Percentiles rank a stretch among this genome's conserved stretches.
phyloP scores from a whole-genome alignment of 2,329 filamentous ascomycete genomes.

The Fusarium cyanostomum region DNA sequence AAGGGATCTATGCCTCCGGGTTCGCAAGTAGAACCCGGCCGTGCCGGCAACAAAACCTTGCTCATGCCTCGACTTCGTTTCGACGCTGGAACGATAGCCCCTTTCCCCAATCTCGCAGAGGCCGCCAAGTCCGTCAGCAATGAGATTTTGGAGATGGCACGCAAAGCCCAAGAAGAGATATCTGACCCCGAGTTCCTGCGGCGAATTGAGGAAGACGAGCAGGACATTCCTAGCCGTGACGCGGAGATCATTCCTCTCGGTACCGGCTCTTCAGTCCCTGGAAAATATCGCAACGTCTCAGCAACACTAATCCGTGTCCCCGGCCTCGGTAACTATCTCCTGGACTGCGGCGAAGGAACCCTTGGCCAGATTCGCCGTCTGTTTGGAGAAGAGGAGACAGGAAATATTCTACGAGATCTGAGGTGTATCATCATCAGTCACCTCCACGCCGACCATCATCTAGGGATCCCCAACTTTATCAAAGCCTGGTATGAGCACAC shows the following conservation, averaged over 20 bases:
- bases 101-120: constrained; percentile 57
- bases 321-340: constrained; percentile 84
- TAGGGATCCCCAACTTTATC: constrained; percentile 84
- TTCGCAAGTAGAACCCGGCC: constrained; percentile 51
- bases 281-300: constrained; percentile 95
- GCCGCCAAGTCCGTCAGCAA: constrained; percentile 53
- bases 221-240: constrained; percentile 77
- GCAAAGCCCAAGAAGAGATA: constrained; percentile 55
- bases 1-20: constrained; percentile 36
- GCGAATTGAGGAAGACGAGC: constrained; percentile 61
- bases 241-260: constrained; percentile 87
- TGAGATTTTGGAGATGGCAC: constrained; percentile 63
- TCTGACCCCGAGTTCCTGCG: constrained; percentile 57
- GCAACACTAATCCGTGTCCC: constrained; percentile 86
- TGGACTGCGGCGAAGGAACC: constrained; percentile 94
- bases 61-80: constrained; percentile 59
- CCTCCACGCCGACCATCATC: constrained; percentile 94
- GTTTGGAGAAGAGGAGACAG: constrained; percentile 71
- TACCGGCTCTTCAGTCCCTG: constrained; percentile 89
- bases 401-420: constrained; percentile 78
- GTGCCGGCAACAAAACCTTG: constrained; percentile 55
- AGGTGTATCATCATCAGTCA: constrained; percentile 93
- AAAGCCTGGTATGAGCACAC: constrained; percentile 77
- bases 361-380: constrained; percentile 85
- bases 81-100: constrained; percentile 57